Conservation (phyloP, 2,329 filamentous ascomycete species). For the Fusarium veterinarium region DNA sequence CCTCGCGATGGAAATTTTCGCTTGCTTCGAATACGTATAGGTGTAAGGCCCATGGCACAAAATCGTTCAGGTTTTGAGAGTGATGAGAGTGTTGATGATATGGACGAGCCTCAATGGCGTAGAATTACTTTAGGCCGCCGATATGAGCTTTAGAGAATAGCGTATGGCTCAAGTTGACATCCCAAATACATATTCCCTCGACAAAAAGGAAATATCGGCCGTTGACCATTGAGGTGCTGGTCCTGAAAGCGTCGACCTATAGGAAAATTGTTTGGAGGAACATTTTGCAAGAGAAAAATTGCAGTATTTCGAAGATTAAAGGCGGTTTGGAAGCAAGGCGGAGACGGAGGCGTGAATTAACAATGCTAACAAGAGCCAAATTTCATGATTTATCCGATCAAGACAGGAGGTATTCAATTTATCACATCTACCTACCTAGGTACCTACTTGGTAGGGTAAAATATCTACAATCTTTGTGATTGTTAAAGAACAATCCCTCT, state of each 20-base stretch:
- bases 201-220: not conserved
- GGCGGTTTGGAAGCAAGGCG: not conserved
- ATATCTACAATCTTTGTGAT: not conserved
- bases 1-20: constrained; percentile 54
- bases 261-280: not conserved
- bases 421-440: not conserved
- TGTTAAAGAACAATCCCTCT: not conserved
- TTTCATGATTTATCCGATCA: not conserved
- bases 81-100: not conserved
- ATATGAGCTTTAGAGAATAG: not conserved
- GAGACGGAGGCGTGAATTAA: not conserved
- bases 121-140: not conserved
- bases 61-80: not conserved
- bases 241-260: not conserved
- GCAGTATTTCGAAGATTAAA: not conserved
- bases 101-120: not conserved
- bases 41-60: constrained; percentile 59
- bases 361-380: not conserved
- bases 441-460: not conserved
- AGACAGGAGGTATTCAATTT: not conserved
- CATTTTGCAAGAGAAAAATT: constrained; percentile 4
- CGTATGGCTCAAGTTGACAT: not conserved
- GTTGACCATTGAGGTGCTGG: not conserved
- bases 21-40: constrained; percentile 61
- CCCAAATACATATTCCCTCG: not conserved